Conservation (phyloP, 805 yeast genomes). For the Saccharomycopsis sp. region DNA sequence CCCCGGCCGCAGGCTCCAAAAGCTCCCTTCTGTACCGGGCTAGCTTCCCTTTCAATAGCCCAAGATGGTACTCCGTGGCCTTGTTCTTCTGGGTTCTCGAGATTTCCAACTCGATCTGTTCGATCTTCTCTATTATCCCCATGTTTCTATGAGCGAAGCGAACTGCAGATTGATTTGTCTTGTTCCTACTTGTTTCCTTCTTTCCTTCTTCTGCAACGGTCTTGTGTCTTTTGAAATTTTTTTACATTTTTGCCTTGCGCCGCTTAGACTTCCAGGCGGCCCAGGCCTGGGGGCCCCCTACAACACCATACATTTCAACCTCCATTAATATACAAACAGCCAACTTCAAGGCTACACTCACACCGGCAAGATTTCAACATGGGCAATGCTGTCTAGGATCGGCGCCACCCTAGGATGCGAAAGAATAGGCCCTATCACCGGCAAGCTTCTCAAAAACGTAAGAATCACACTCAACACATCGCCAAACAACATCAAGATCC, state of each 20-base stretch:
- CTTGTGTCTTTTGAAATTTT: too few relatives aligned
- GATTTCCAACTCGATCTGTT: slow-evolving; percentile 86
- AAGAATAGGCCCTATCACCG: slow-evolving; percentile 77
- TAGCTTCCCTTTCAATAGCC: slow-evolving; percentile 86
- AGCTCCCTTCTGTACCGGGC: slow-evolving; percentile 89
- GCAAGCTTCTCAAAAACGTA: slow-evolving; percentile 78
- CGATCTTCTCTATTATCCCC: slow-evolving; percentile 54
- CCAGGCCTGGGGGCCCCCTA: too few relatives aligned
- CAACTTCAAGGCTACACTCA: too few relatives aligned
- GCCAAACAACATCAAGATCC: slow-evolving; percentile 85
- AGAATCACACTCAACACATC: slow-evolving; percentile 88
- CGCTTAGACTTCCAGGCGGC: too few relatives aligned
- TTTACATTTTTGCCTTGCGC: too few relatives aligned
- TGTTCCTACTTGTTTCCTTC: too few relatives aligned
- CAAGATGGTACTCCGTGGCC: slow-evolving; percentile 96
- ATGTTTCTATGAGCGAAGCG: too few relatives aligned
- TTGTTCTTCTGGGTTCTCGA: slow-evolving; percentile 93
- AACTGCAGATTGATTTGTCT: too few relatives aligned
- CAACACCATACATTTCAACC: too few relatives aligned
- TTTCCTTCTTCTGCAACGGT: too few relatives aligned
- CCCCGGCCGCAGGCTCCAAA: slow-evolving; percentile 74
- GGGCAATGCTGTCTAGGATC: slow-evolving; percentile 17
- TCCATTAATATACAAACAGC: too few relatives aligned
- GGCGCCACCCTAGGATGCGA: slow-evolving; percentile 83
- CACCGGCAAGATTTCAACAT: slow-evolving; percentile 19